Evolutionary conservation across 352 stramenopile genomes (phyloP).

Genomic region (Phytopythium mirpurense): DNA sequence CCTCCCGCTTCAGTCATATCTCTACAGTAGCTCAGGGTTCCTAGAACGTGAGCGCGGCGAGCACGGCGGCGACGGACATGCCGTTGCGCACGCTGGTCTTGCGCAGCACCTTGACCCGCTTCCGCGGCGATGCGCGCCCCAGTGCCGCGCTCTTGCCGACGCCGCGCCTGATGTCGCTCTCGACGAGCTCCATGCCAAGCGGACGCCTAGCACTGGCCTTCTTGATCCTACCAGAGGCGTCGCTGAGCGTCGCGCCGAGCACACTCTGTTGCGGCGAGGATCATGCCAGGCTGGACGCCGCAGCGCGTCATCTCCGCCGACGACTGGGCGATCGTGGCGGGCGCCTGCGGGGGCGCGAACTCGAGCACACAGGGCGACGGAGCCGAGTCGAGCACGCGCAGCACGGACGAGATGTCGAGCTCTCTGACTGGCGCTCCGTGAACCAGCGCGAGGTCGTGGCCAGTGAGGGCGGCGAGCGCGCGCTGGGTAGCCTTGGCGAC

Average conservation of each 20-base stretch:
- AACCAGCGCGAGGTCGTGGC: conserved; percentile 40
- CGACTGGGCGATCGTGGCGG: conserved; percentile 36
- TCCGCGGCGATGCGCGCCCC: neutral
- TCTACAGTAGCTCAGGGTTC: no score
- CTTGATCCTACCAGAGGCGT: conserved; percentile 23
- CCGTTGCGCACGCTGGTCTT: conserved; percentile 26
- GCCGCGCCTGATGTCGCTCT: neutral
- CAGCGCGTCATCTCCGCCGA: conserved; percentile 12
- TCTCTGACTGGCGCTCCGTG: conserved; percentile 25
- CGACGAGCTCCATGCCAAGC: conserved; percentile 22
- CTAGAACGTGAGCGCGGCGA: conserved; percentile 28
- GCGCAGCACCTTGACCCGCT: conserved; percentile 9
- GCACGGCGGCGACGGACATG: conserved; percentile 38
- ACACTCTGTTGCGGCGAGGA: conserved; percentile 32
- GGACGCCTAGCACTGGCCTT: conserved; percentile 16
- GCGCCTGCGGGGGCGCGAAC: conserved; percentile 40
- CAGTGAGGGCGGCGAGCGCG: conserved; percentile 20
- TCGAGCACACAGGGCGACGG: conserved; percentile 37
- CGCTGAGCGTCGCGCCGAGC: conserved; percentile 27
- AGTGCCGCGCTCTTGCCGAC: neutral
- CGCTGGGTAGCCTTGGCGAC: conserved; percentile 32
- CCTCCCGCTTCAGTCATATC: no score
- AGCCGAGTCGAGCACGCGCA: conserved; percentile 27
- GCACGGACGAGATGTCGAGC: conserved; percentile 31
- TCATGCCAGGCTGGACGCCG: conserved; percentile 30